Conservation (phyloP, 1,284 basidiomycete genomes). For the Xerocomus minutiporus region DNA sequence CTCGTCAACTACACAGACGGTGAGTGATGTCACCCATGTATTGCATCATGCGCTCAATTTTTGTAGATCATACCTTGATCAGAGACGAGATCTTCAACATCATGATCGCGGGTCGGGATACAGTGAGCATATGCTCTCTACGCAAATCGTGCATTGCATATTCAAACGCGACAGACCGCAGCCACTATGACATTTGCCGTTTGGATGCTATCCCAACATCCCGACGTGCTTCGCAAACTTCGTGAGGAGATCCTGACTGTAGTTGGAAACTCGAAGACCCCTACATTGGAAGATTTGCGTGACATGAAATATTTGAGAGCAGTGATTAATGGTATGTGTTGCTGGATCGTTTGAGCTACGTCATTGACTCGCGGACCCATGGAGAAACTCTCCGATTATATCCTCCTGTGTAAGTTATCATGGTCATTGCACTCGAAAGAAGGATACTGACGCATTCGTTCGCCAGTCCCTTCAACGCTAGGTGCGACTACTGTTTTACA, state of each 20-base stretch:
- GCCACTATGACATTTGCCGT: conserved; percentile 48
- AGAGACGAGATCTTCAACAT: conserved; percentile 50
- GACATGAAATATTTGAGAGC: conserved; percentile 57
- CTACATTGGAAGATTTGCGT: conserved; percentile 51
- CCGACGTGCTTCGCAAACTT: conserved; percentile 43
- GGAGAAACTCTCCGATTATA: conserved; percentile 59
- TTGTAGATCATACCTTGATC: conserved; percentile 34
- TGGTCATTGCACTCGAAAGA: neutral
- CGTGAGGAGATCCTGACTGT: conserved; percentile 50
- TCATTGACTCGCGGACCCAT: neutral
- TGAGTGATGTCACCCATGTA: neutral
- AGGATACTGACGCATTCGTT: conserved; percentile 6
- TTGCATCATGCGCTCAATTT: neutral
- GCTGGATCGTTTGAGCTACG: neutral
- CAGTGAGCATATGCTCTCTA: conserved; percentile 30
- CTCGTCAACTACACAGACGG: conserved; percentile 32
- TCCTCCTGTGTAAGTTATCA: conserved; percentile 49
- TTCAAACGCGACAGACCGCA: conserved; percentile 39
- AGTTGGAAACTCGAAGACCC: conserved; percentile 42
- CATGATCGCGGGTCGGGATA: conserved; percentile 49
- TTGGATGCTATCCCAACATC: conserved; percentile 54
- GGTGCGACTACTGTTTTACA: conserved; percentile 15
- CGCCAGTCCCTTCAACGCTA: conserved; percentile 34
- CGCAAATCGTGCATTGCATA: neutral
- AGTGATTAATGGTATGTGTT: conserved; percentile 51